Evolutionary conservation across 1,139 yeast species (phyloP).

Genomic region (Trichomonascaceae sp.): DNA sequence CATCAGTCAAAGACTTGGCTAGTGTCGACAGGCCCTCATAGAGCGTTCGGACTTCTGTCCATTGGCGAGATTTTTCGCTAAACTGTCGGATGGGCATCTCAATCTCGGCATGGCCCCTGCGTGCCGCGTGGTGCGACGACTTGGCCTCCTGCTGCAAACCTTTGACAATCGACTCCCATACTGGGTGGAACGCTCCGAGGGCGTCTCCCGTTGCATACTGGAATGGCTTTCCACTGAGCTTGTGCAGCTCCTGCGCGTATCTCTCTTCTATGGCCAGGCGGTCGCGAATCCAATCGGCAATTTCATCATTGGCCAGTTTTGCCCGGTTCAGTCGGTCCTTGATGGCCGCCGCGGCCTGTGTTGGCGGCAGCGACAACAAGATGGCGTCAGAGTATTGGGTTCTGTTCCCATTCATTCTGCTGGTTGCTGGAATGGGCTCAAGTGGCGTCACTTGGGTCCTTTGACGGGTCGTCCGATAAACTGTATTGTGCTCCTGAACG

Average conservation of each 20-base stretch:
- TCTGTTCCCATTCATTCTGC: slow-evolving; percentile 1
- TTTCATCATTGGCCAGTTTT: slow-evolving; percentile 18
- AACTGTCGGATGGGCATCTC: slow-evolving; percentile 21
- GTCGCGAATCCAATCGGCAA: slow-evolving; percentile 28
- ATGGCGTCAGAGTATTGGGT: slow-evolving; percentile 24
- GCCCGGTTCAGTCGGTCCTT: slow-evolving; percentile 22
- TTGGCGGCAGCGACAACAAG: slow-evolving; percentile 19
- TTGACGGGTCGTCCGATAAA: too few relatives aligned
- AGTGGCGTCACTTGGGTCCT: too few relatives aligned
- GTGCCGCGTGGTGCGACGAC: slow-evolving; percentile 19
- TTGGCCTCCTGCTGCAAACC: slow-evolving; percentile 19
- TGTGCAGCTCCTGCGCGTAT: slow-evolving; percentile 26
- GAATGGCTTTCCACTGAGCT: slow-evolving; percentile 15
- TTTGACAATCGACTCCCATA: slow-evolving; percentile 22
- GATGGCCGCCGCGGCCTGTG: slow-evolving; percentile 20
- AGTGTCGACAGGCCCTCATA: slow-evolving; percentile 18
- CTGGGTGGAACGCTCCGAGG: slow-evolving; percentile 23
- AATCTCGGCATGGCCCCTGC: slow-evolving; percentile 22
- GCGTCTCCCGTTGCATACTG: slow-evolving; percentile 8
- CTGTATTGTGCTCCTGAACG: too few relatives aligned
- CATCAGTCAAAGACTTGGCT: slow-evolving; percentile 14
- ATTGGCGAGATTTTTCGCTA: slow-evolving; percentile 13
- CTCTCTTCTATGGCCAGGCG: slow-evolving; percentile 23
- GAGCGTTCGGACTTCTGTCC: slow-evolving; percentile 20
- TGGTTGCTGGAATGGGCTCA: too few relatives aligned